phyloP scores from a whole-genome alignment of 1,139 yeast genomes.

The Pichia sp. region DNA sequence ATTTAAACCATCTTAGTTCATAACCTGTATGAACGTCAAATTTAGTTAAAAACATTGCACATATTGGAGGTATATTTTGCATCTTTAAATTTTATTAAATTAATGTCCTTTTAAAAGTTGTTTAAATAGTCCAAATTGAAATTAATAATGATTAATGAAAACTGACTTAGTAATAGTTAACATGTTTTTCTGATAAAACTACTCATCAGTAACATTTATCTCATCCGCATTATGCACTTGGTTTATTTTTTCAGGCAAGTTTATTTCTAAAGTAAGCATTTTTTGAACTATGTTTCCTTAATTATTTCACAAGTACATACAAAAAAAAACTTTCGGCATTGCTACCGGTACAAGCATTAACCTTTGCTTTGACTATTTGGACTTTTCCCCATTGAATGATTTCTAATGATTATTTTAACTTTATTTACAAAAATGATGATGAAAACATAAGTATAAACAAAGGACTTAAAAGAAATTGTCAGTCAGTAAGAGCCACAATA shows the following conservation, averaged over 20 bases:
- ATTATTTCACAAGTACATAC: no score
- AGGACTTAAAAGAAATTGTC: constrained; percentile 3
- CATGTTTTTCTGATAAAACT: no score
- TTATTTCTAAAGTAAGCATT: no score
- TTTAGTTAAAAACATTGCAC: constrained; percentile 52
- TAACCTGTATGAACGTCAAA: constrained; percentile 63
- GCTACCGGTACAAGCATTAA: neutral
- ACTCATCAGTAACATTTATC: no score
- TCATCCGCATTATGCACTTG: no score
- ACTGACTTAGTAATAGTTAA: no score
- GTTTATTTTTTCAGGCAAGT: no score
- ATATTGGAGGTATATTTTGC: constrained; percentile 29
- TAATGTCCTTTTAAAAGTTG: no score
- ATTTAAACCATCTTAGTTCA: constrained; percentile 49
- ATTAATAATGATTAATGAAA: no score
- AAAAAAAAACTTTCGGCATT: neutral
- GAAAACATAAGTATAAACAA: constrained; percentile 4
- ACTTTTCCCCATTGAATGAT: neutral
- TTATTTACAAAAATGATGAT: constrained; percentile 9
- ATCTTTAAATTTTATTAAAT: neutral
- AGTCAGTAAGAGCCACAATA: neutral
- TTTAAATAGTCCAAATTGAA: no score
- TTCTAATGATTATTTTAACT: neutral
- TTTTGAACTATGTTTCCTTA: no score
- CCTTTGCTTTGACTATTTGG: no score